Conservation (phyloP, 768 basidiomycete species). For the Trametes elegans region DNA sequence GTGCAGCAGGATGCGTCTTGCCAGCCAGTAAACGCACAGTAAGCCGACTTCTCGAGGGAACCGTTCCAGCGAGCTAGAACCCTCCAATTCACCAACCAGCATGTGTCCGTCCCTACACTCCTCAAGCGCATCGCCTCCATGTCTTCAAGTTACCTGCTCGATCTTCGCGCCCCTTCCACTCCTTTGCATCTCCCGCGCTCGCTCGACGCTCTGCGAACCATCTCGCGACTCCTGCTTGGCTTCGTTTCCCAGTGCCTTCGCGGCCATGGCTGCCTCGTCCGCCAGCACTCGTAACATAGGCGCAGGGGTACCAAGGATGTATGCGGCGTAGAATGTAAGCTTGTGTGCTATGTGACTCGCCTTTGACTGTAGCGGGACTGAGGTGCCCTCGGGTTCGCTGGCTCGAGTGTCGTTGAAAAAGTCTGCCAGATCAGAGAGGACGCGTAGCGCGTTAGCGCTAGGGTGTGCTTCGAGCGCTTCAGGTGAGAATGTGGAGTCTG, state of each 20-base stretch:
- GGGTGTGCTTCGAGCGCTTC: conserved; percentile 37
- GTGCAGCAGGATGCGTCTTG: no score
- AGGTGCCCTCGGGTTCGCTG: conserved; percentile 15
- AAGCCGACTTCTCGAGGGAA: no score
- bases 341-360: conserved; percentile 50
- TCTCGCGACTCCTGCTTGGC: not conserved
- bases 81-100: no score
- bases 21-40: no score
- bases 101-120: not conserved
- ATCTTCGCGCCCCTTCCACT: not conserved
- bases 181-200: not conserved
- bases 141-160: conserved; percentile 8
- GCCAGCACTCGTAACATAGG: conserved; percentile 39
- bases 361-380: not conserved
- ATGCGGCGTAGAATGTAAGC: conserved; percentile 67
- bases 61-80: no score
- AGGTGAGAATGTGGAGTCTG: not conserved
- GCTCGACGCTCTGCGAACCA: not conserved
- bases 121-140: not conserved
- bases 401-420: conserved; percentile 35
- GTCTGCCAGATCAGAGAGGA: conserved; percentile 52
- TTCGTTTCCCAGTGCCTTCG: conserved; percentile 29
- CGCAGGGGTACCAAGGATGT: conserved; percentile 50
- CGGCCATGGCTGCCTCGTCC: conserved; percentile 38
- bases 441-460: conserved; percentile 41